Evolutionary conservation across 2,329 filamentous ascomycete species (phyloP), one percentile per base, ranked within the genome.

Genomic region (Geoglossum cookeanum): DNA sequence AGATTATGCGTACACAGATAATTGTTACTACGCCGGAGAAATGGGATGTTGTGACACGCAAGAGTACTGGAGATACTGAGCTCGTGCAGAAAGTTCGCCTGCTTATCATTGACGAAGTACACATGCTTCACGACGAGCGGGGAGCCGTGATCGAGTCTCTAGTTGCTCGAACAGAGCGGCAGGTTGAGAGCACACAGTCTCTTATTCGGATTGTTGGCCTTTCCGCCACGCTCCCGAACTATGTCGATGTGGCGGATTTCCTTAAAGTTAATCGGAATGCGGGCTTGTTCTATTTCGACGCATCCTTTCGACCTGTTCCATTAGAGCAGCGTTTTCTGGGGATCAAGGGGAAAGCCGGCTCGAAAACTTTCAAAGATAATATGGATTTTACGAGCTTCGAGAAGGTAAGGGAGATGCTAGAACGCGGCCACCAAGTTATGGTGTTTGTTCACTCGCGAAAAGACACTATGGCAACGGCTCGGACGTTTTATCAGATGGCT

Each of bases 1-100:
- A 98, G 69, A 95, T 99, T 60, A 78, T 96, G 15, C 84, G 90
- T 61, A 98, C 92, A 0, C 92, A 98, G 67, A 92, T 99, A 63
- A 95, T 99, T 59, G 92, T 98, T 55, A 98, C 94, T 0, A 98
- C 92, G 0, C 92, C 92, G 39, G 92, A 98, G 71, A 98, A 98
- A 71, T 98, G 94, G 94, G 92, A 98, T 68, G 92, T 98, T 0
- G 87, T 98, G 4, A 98, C 92, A 2, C 79, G 92, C 60, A 98
- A 97, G 70, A 94, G 91, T 58, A 97, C 90, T 0, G 92, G 94
- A 15, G 92, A 98, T 67, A 97, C 92, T 0, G 92, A 97, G 67
- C 78, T 98, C 2, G 94, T 98, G 13, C 92, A 98, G 65, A 98
- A 98, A 68, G 92, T 98, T 29, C 82, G 91, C 9, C 75, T 98